Percentiles rank a stretch among this genome's conserved stretches.
phyloP scores from a whole-genome alignment of 2,329 filamentous ascomycete species.

The Emericellopsis atlantica region DNA sequence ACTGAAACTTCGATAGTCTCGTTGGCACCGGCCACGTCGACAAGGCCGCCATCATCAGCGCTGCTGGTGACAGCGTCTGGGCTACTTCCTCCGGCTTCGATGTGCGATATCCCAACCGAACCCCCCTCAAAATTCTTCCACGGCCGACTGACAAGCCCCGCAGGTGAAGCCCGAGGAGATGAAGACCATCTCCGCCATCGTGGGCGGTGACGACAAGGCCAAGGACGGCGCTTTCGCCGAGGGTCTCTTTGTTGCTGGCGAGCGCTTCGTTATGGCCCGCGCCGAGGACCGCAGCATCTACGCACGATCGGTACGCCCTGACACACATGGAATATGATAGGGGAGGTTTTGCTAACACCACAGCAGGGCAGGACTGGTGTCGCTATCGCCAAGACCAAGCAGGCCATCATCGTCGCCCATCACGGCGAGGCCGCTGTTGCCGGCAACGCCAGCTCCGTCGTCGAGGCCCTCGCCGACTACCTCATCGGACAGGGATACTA shows the following conservation, averaged over 20 bases:
- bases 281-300: slow-evolving; percentile 72
- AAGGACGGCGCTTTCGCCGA: slow-evolving; percentile 56
- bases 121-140: not conserved
- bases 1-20: slow-evolving; percentile 42
- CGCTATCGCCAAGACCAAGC: slow-evolving; percentile 72
- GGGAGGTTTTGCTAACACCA: not conserved
- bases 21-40: slow-evolving; percentile 68
- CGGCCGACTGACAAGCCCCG: not conserved
- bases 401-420: slow-evolving; percentile 81
- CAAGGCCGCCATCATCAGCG: slow-evolving; percentile 75
- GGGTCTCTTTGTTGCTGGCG: slow-evolving; percentile 64
- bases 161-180: slow-evolving; percentile 39
- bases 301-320: slow-evolving; percentile 60
- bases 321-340: not conserved
- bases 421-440: slow-evolving; percentile 65
- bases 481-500: slow-evolving; percentile 70
- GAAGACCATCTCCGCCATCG: slow-evolving; percentile 41
- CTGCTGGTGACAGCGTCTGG: slow-evolving; percentile 71
- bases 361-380: slow-evolving; percentile 63
- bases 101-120: slow-evolving; percentile 37
- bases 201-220: slow-evolving; percentile 29
- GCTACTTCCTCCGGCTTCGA: slow-evolving; percentile 57
- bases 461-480: slow-evolving; percentile 80
- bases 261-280: slow-evolving; percentile 67
- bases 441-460: slow-evolving; percentile 63